phyloP scores from a whole-genome alignment of 768 basidiomycete genomes.

The Boletus reticulatus region DNA sequence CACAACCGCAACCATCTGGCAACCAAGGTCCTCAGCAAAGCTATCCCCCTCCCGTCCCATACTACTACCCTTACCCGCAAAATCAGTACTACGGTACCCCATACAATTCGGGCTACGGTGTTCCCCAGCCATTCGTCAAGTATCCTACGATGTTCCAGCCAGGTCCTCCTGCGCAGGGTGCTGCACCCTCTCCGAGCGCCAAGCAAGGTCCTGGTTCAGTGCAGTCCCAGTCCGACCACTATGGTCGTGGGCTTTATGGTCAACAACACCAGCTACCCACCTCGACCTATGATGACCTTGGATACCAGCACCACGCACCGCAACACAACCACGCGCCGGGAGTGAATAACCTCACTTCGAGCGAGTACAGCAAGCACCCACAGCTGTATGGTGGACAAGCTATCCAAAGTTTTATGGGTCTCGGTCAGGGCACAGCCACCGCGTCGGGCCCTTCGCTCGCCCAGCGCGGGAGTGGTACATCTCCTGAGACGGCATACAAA shows the following conservation, averaged over 20 bases:
- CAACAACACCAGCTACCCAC: slow-evolving; percentile 52
- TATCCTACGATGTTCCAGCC: slow-evolving; percentile 77
- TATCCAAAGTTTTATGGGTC: slow-evolving; percentile 72
- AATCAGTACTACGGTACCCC: slow-evolving; percentile 76
- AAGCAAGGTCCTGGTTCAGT: slow-evolving; percentile 62
- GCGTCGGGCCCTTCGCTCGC: slow-evolving; percentile 47
- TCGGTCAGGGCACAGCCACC: slow-evolving; percentile 42
- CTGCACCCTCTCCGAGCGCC: slow-evolving; percentile 60
- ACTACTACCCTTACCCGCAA: slow-evolving; percentile 69
- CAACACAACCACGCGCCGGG: slow-evolving; percentile 55
- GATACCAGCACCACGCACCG: slow-evolving; percentile 53
- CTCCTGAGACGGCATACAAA: slow-evolving; percentile 75
- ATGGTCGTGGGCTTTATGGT: slow-evolving; percentile 63
- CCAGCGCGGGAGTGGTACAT: slow-evolving; percentile 46
- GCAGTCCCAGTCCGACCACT: slow-evolving; percentile 54
- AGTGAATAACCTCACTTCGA: slow-evolving; percentile 38
- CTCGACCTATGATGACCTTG: slow-evolving; percentile 49
- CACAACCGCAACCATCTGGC: slow-evolving; percentile 56
- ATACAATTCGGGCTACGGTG: slow-evolving; percentile 54
- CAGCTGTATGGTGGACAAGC: slow-evolving; percentile 50
- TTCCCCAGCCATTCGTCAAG: slow-evolving; percentile 71
- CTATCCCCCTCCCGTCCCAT: slow-evolving; percentile 59
- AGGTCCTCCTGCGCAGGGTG: slow-evolving; percentile 65
- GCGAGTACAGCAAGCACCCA: slow-evolving; percentile 45
- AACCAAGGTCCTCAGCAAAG: slow-evolving; percentile 65